A percentile compares a stretch with the other conserved stretches of the same genome.
Conservation (phyloP, 2,329 filamentous ascomycete genomes). For the Fusarium equiseti region DNA sequence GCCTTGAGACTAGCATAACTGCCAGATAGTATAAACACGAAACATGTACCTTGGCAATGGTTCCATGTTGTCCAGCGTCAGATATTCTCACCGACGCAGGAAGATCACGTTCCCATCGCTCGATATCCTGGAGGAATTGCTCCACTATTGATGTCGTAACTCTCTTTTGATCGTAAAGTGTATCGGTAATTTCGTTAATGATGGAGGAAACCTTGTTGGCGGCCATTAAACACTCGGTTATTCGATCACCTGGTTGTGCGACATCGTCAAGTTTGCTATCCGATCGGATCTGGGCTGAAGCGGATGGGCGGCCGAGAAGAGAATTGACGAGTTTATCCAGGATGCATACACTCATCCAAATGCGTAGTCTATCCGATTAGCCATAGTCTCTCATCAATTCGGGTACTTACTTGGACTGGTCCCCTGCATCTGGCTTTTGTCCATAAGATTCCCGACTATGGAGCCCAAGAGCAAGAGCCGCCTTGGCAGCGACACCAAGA, state of each 20-base stretch:
- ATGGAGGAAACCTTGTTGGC: slow-evolving; percentile 58
- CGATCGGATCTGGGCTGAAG: slow-evolving; percentile 43
- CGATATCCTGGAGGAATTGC: slow-evolving; percentile 56
- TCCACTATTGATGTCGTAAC: slow-evolving; percentile 53
- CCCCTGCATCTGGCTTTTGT: slow-evolving; percentile 18
- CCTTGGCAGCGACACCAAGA: slow-evolving; percentile 68
- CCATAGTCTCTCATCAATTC: accelerated
- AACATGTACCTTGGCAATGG: slow-evolving; percentile 65
- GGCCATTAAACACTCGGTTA: slow-evolving; percentile 52
- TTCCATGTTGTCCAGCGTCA: slow-evolving; percentile 48
- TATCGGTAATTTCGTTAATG: slow-evolving; percentile 58
- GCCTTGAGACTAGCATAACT: slow-evolving; percentile 67
- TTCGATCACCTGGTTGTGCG: slow-evolving; percentile 31
- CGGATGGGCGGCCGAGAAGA: slow-evolving; percentile 55
- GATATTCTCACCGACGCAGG: slow-evolving; percentile 51
- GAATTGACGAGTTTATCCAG: slow-evolving; percentile 56
- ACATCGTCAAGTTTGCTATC: slow-evolving; percentile 26
- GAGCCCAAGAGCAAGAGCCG: slow-evolving; percentile 68
- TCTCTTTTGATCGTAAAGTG: slow-evolving; percentile 56
- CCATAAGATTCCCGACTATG: slow-evolving; percentile 54
- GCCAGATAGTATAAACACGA: slow-evolving; percentile 70
- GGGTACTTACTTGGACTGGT: slow-evolving; percentile 37
- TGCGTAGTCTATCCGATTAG: slow-evolving; percentile 46
- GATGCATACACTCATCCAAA: slow-evolving; percentile 55
- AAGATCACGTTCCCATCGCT: slow-evolving; percentile 59